Evolutionary conservation across 345 rosid species (phyloP).

Genomic region (sweet orange (Citrus sinensis)): DVS_A1.0 CM039166.1:2727501-2728000

Average conservation of each 20-base stretch:
- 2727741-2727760: background rate
- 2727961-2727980: background rate
- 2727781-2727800: background rate
- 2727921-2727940: background rate
- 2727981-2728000: background rate
- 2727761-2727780: background rate
- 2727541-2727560: conserved; percentile 21
- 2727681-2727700: background rate
- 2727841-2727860: background rate
- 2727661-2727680: background rate
- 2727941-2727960: background rate
- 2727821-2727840: background rate
- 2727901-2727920: background rate
- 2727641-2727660: background rate
- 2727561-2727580: conserved; percentile 30
- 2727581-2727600: conserved; percentile 29
- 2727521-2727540: conserved; percentile 28
- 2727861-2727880: background rate
- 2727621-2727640: conserved; percentile 40
- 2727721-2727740: background rate
- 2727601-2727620: conserved; percentile 25
- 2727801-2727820: background rate
- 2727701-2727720: background rate
- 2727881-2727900: background rate
- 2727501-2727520: conserved; percentile 31